A percentile compares a stretch with the other conserved stretches of the same genome.
These are phyloP conservation scores for Vitis riparia DNA, from an alignment of 164 flowering plant species.

Conservation along the genomic window DNA sequence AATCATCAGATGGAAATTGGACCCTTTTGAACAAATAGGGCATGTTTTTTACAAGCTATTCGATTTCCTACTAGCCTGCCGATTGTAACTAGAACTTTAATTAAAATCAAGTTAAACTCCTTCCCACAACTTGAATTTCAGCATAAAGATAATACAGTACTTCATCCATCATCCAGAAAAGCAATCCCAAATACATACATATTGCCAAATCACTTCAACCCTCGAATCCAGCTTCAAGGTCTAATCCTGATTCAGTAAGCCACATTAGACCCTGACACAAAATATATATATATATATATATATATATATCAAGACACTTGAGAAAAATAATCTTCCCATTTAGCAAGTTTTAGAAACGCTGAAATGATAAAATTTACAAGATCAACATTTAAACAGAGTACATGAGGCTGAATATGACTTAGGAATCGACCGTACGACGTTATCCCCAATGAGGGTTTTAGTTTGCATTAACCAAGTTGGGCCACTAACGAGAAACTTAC, in stretches of 20 bases:
- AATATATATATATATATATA: background rate
- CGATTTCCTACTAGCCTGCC: slow-evolving; percentile 1
- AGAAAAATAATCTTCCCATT: too few species aligned
- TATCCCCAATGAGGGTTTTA: too few species aligned
- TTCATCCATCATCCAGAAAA: background rate
- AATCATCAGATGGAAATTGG: slow-evolving; percentile 7
- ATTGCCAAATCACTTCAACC: background rate
- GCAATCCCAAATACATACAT: background rate
- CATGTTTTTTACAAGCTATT: background rate
- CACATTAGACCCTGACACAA: background rate
- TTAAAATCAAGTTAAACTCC: background rate
- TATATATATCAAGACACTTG: background rate
- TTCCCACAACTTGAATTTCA: background rate
- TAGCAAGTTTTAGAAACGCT: too few species aligned
- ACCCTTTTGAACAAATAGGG: slow-evolving; percentile 1
- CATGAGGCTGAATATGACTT: too few species aligned
- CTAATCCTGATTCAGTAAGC: slow-evolving; percentile 5
- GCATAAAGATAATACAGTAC: background rate
- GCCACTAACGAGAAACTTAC: too few species aligned
- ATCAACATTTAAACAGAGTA: too few species aligned
- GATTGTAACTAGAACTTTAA: background rate
- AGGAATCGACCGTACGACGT: too few species aligned
- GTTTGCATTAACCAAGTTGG: too few species aligned
- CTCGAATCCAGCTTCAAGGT: background rate
- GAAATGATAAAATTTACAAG: too few species aligned